Evolutionary conservation across 2,329 filamentous ascomycete genomes (phyloP), one percentile per base, ranked within the genome.

Genomic region (Penicillium sp.): DNA sequence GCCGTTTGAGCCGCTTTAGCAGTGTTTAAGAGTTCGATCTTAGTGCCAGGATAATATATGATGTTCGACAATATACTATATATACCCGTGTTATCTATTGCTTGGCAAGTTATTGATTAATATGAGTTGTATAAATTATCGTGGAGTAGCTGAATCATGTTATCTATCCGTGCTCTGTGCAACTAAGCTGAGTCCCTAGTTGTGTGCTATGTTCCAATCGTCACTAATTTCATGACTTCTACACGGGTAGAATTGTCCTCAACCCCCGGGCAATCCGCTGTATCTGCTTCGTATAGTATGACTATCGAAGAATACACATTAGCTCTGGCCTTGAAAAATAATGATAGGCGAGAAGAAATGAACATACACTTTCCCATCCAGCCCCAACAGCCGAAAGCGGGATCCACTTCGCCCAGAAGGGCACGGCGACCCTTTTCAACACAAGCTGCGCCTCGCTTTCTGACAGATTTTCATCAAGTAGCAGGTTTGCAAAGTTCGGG

Each of bases 401-500:
- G 55, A 76, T 56, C 48, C 66, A 65, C n/a, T 60, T 49, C 53
- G 53, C 58, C 64, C 64, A 67, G 31, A 63, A 73, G 38, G 73
- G 73, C 48, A 64, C n/a, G 7, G 66, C 61, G 19, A 67, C 70
- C 57, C 69, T 71, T 8, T 67, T 65, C 66, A 76, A 55, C 6
- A 23, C 45, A 60, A 75, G 17, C 30, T 29, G 30, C 7, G 73
- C 73, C 56, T 74, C 62, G 8, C 68, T 67, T 30, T 71, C 71
- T 3, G 51, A 11, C 7, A 74, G 47, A 47, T 62, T 62, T 59
- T 75, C 73, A 62, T 76, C 73, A 8, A 76, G 61, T 51, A 76
- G 61, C 44, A 66, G 15, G 13, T 68, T 72, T 9, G 81, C 78
- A 7, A 84, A 71, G 8, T 73, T 72, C 0, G 83, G 79, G 31